Conservation (phyloP, 192 early-diverging fungal species). For the Gryganskiella cystojenkinii region DNA sequence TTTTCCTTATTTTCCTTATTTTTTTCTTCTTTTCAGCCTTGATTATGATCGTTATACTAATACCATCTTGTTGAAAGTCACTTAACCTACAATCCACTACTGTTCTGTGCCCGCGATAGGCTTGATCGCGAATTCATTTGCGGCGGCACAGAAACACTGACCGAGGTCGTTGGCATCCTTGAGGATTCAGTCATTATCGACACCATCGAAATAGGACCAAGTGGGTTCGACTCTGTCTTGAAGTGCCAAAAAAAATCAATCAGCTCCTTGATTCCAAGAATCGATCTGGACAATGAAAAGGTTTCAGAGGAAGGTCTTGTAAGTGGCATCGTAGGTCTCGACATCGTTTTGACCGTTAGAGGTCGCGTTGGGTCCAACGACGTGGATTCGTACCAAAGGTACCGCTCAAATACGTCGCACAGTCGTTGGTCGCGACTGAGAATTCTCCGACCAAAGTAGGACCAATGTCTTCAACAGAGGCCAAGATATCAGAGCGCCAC, state of each 20-base stretch:
- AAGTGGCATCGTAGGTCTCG: conserved; percentile 54
- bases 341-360: conserved; percentile 62
- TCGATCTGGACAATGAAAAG: conserved; percentile 71
- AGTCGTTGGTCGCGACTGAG: conserved; percentile 76
- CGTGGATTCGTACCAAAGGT: conserved; percentile 53
- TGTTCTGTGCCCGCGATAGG: too few relatives aligned
- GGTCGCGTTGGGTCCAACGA: conserved; percentile 61
- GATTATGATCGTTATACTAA: too few relatives aligned
- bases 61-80: too few relatives aligned
- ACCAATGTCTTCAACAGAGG: conserved; percentile 48
- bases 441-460: conserved; percentile 81
- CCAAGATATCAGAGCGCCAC: conserved; percentile 22
- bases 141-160: conserved; percentile 13
- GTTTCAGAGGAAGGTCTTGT: conserved; percentile 57
- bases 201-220: conserved; percentile 78
- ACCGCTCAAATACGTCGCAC: conserved; percentile 79
- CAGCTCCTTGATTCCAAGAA: conserved; percentile 68
- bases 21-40: too few relatives aligned
- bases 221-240: conserved; percentile 75
- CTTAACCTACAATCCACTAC: too few relatives aligned
- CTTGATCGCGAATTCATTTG: conserved; percentile 1
- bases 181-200: conserved; percentile 74
- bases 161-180: conserved; percentile 57
- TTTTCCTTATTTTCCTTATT: too few relatives aligned
- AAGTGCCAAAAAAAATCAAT: conserved; percentile 84